Conservation (phyloP, 2,329 filamentous ascomycete genomes). For the Aspergillus aculeatinus region DNA sequence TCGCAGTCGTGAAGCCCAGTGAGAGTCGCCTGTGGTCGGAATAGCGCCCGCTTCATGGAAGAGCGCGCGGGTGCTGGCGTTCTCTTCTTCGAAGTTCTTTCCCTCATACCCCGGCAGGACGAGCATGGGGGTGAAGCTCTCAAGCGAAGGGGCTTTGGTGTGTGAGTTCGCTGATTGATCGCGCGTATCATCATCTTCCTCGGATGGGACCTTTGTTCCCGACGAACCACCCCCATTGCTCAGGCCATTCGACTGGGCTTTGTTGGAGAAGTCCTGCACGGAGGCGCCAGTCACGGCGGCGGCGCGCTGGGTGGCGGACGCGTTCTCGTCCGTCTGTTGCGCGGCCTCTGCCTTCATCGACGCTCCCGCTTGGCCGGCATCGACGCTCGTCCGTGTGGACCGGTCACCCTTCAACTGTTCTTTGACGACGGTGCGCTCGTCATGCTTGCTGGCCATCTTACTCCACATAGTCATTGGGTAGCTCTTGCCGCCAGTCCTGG, state of each 20-base stretch:
- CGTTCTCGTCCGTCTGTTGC: neutral
- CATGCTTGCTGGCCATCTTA: constrained; percentile 84
- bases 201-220: neutral
- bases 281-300: neutral
- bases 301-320: neutral
- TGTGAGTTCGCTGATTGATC: neutral
- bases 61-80: constrained; percentile 34
- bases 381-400: constrained; percentile 27
- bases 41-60: constrained; percentile 31
- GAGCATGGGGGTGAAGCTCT: constrained; percentile 27
- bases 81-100: constrained; percentile 28
- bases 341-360: constrained; percentile 13
- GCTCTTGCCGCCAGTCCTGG: constrained; percentile 53
- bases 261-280: neutral
- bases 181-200: neutral
- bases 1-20: constrained; percentile 16
- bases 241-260: neutral
- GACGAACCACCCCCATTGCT: neutral
- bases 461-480: constrained; percentile 81
- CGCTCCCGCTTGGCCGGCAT: constrained; percentile 28
- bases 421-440: constrained; percentile 65
- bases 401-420: constrained; percentile 27
- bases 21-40: constrained; percentile 23
- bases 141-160: neutral
- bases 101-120: constrained; percentile 31